Conservation (phyloP, 2,329 filamentous ascomycete species). For the Claviceps monticola region DNA sequence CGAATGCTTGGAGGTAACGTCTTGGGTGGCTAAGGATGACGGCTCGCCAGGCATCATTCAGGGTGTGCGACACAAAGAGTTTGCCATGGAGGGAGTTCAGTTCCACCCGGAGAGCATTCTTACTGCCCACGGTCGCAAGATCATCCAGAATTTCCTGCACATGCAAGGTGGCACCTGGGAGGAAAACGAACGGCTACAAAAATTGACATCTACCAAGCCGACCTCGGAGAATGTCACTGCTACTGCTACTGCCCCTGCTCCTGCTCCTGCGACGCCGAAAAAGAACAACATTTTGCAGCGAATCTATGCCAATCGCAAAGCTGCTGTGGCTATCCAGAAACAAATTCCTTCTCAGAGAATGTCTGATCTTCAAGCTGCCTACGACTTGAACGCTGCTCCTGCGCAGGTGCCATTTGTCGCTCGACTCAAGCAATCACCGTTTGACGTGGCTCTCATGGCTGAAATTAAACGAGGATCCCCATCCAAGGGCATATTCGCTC, state of each 20-base stretch:
- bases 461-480: constrained; percentile 96
- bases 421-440: constrained; percentile 67
- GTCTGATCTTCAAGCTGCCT: constrained; percentile 72
- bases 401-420: constrained; percentile 69
- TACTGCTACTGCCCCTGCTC: constrained; percentile 10
- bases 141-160: constrained; percentile 84
- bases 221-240: constrained; percentile 12
- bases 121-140: constrained; percentile 71
- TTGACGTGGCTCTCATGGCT: constrained; percentile 85
- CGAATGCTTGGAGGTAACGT: constrained; percentile 73
- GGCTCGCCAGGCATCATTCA: constrained; percentile 81
- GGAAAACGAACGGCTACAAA: constrained; percentile 52
- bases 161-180: constrained; percentile 87
- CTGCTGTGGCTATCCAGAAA: constrained; percentile 67
- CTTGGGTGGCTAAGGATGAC: constrained; percentile 70
- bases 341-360: constrained; percentile 71
- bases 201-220: constrained; percentile 18
- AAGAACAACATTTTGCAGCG: constrained; percentile 78
- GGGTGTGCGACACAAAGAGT: constrained; percentile 88
- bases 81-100: constrained; percentile 86
- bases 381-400: constrained; percentile 71
- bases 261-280: constrained; percentile 27
- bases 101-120: constrained; percentile 97
- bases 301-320: constrained; percentile 74
- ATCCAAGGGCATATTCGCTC: constrained; percentile 86